These are phyloP conservation scores for Hypoxylon sp. DNA, from an alignment of 2,329 filamentous ascomycete genomes.

Conservation along the genomic window DNA sequence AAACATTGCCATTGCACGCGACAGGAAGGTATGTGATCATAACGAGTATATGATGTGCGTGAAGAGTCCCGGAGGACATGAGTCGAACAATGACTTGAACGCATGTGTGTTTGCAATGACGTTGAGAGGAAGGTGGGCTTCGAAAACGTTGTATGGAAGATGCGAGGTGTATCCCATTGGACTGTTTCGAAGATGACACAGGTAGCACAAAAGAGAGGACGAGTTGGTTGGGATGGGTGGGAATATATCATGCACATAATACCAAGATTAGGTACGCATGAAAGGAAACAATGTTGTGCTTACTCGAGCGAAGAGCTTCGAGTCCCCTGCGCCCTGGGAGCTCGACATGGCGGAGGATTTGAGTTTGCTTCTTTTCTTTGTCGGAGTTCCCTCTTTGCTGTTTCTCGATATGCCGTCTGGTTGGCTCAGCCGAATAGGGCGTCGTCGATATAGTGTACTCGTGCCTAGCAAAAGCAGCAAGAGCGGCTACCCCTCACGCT, in stretches of 20 bases:
- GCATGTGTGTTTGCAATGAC: slow-evolving; percentile 18
- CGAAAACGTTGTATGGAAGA: slow-evolving; percentile 11
- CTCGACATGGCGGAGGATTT: slow-evolving; percentile 62
- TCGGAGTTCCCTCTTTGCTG: slow-evolving; percentile 41
- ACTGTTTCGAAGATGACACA: slow-evolving; percentile 19
- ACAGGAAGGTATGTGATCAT: slow-evolving; percentile 40
- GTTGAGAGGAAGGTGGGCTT: slow-evolving; percentile 26
- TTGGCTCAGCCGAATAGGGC: slow-evolving; percentile 32
- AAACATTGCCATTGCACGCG: slow-evolving; percentile 59
- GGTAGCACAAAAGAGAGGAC: slow-evolving; percentile 7
- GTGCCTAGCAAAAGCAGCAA: slow-evolving; percentile 18
- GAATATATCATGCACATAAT: slow-evolving; percentile 13
- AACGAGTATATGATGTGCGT: slow-evolving; percentile 21
- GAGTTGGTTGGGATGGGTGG: slow-evolving; percentile 11
- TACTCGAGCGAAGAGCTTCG: slow-evolving; percentile 99
- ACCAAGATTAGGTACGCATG: slow-evolving; percentile 13
- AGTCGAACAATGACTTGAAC: slow-evolving; percentile 20
- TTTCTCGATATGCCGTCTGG: slow-evolving; percentile 37
- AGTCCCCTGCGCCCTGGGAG: slow-evolving; percentile 83
- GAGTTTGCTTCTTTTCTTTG: slow-evolving; percentile 35
- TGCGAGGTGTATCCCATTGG: slow-evolving; percentile 11
- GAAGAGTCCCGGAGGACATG: slow-evolving; percentile 18
- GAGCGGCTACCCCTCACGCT: slow-evolving; percentile 35
- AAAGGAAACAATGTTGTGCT: slow-evolving; percentile 51
- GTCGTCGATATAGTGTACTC: slow-evolving; percentile 27